Evolutionary conservation across 169 alveolate species (phyloP), one percentile per base, ranked within the genome.

Genomic region (Cryptosporidium meleagridis): DNA sequence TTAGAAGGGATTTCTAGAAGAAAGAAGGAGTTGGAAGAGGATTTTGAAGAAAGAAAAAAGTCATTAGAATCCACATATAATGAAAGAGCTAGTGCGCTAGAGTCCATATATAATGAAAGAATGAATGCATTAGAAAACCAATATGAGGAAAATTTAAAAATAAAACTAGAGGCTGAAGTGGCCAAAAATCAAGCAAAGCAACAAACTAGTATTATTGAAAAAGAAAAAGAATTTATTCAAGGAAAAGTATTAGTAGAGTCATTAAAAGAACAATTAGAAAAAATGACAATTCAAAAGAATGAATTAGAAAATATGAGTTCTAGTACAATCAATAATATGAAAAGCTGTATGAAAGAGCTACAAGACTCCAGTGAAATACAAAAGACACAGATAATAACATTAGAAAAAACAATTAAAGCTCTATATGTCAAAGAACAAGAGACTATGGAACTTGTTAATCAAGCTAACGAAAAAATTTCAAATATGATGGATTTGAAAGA

Each of bases 341-440:
- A 80, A 37, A 65, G n/a, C 31, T 80, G 62, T 44, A 26, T 80
- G 44, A 61, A 80, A 48, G 89, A 80, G 23, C 18, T 80, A 2
- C 73, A 80, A 26, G 73, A 59, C 26, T 62, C 73, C 2, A 59
- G 69, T 16, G 89, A 62, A n/a, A 26, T 80, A 80, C 75, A 80
- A 39, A 80, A 67, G 48, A 18, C 55, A n/a, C 89, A 80, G 21
- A 80, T 80, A 59, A 44, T 33, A 45, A 80, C 75, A 21, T 45
- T 80, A 75, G 89, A 80, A 80, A 80, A 80, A 80, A 80, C 89
- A 80, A 41, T 80, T 48, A 62, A 62, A 44, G 89, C 89, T 33
- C 14, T 80, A 31, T 62, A 80, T 65, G 59, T 35, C 3, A 80
- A 80, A 53, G 89, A 80, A 44, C 73, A 80, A 45, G 89, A 80